phyloP scores from a whole-genome alignment of 495 filamentous ascomycete genomes.

The Aspergillus leporis region DNA sequence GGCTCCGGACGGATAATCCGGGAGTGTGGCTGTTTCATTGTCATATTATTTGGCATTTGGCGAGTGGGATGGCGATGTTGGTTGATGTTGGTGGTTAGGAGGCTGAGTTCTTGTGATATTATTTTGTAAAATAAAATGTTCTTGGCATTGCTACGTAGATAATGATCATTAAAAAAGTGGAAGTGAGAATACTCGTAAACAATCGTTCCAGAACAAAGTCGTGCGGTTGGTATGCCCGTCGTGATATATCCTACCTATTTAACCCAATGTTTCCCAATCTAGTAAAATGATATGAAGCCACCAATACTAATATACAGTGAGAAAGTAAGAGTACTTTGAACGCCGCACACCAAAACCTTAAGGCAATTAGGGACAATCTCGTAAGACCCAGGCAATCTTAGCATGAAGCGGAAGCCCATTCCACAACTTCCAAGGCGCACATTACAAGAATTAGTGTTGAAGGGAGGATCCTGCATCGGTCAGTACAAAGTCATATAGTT shows the following conservation, averaged over 20 bases:
- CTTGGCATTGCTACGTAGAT: background rate
- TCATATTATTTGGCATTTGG: slow-evolving; percentile 67
- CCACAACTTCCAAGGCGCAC: slow-evolving; percentile 87
- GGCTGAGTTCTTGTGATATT: background rate
- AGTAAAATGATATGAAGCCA: background rate
- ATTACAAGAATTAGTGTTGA: slow-evolving; percentile 90
- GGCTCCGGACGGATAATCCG: slow-evolving; percentile 68
- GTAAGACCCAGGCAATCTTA: background rate
- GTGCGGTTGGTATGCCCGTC: background rate
- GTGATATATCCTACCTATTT: background rate
- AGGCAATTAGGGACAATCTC: background rate
- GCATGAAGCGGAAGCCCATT: slow-evolving; percentile 66
- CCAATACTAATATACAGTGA: background rate
- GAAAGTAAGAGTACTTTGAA: background rate
- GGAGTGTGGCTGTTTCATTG: slow-evolving; percentile 61
- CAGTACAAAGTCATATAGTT: slow-evolving; percentile 21
- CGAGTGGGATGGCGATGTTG: slow-evolving; percentile 48
- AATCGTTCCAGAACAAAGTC: background rate
- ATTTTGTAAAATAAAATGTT: background rate
- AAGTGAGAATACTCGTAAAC: background rate
- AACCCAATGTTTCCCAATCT: background rate
- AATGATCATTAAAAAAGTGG: background rate
- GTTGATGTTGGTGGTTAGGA: slow-evolving; percentile 24
- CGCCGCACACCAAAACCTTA: background rate
- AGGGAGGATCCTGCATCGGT: slow-evolving; percentile 75